Conservation (phyloP, 2,329 filamentous ascomycete genomes). For the Trichoderma oligosporum region DNA sequence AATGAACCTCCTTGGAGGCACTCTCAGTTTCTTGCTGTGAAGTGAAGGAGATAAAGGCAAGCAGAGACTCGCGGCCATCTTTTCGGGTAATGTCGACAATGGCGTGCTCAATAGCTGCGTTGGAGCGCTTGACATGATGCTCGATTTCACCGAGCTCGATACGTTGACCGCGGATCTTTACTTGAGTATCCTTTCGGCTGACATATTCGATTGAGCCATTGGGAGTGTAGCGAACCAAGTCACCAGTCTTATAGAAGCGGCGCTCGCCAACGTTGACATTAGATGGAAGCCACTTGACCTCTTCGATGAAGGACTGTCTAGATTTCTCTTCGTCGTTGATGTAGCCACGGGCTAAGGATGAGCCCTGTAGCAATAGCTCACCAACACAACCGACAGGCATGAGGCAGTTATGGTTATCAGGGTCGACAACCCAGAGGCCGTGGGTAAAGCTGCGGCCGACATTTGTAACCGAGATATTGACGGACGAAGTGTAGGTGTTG, state of each 20-base stretch:
- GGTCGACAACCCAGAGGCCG: constrained; percentile 24
- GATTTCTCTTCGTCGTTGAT: constrained; percentile 25
- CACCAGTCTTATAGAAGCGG: constrained; percentile 18
- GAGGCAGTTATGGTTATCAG: constrained; percentile 22
- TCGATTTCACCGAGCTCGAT: constrained; percentile 17
- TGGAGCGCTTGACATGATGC: neutral
- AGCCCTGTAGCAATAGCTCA: constrained; percentile 26
- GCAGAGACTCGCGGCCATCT: neutral
- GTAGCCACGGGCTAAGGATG: constrained; percentile 24
- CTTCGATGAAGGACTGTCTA: constrained; percentile 19
- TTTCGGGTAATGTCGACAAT: neutral
- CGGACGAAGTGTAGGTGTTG: neutral
- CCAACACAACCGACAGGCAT: constrained; percentile 25
- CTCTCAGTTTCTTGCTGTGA: constrained; percentile 1
- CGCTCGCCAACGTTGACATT: neutral
- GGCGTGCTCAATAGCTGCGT: neutral
- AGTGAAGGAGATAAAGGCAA: constrained; percentile 9
- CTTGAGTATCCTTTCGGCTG: constrained; percentile 14
- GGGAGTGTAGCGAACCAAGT: constrained; percentile 9
- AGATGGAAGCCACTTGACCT: neutral
- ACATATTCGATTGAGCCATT: constrained; percentile 9
- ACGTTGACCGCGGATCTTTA: constrained; percentile 18
- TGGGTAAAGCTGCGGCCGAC: constrained; percentile 13
- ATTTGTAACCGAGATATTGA: neutral
- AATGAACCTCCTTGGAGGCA: neutral